Base-by-base conservation (phyloP, 2,329 filamentous ascomycete genomes). In the Aspergillus quadrilineatus region DNA sequence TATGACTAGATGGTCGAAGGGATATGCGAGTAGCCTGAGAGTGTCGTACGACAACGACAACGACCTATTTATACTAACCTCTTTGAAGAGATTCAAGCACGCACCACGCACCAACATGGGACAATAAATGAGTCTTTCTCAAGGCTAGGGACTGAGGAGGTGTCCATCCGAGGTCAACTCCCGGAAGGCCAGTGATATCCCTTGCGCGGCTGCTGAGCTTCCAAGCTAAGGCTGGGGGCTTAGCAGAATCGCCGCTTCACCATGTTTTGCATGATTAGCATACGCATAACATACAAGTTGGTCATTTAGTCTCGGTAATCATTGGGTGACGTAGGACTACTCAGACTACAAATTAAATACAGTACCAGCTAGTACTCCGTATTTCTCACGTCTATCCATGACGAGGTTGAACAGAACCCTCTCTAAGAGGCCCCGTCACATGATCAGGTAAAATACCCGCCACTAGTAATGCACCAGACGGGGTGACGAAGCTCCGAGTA, bases 401-500 rank as follows among this genome's bases (percentile, higher is more conserved):
- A 22, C 22, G 22, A 22, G 22, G 22, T 22, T 22, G 22, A 17
- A 4, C 22, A 22, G 22, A 22, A 22, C 22, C 22, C 22, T 22
- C 22, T 22, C 22, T 22, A 3, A 22, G 22, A 22, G 32, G 32
- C 7, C 7, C 32, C 7, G 32, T 42, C 39, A 42, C 39, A 42
- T 42, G 39, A 42, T 15, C 10, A 14, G 30, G 30, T 34, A 34
- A 37, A 37, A 37, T 9, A 42, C 39, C 39, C 39, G 39, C 39
- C 39, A 42, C 39, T 37, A 14, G 34, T 14, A 12, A 37, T 22
- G 22, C 22, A 42, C n/a, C 17, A 42, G 17, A 42, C 17, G 8
- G n/a, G 39, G 39, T 45, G 39, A 52, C 39, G 29, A 52, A 15
- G 49, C 49, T 44, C 39, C 41, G 34, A 43, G 29, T 14, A n/a